Evolutionary conservation across 2,329 filamentous ascomycete genomes (phyloP), one percentile per base, ranked within the genome.

Genomic region (Colletotrichum acutatum): DNA sequence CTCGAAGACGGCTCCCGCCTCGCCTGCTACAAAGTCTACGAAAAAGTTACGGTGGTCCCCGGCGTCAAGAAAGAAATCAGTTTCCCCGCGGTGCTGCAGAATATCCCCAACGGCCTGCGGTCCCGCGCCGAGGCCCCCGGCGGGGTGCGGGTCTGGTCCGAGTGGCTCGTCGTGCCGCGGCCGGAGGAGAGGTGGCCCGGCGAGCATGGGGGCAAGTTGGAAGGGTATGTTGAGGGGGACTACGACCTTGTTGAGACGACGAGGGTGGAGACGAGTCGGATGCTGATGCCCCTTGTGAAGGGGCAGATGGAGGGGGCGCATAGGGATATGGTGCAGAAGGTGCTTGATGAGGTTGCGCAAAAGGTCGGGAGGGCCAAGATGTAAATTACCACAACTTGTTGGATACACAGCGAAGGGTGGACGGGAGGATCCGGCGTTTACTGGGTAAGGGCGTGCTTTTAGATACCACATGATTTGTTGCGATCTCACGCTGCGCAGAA

Each of bases 41-140:
- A 83, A 74, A 72, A 77, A 37, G 76, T 83, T 70, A 77, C 77
- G 19, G 75, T 85, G 28, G 79, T 86, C 7, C 84, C 85, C 1
- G 83, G 84, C 58, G 79, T 78, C 4, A 79, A 76, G 59, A 86
- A 83, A 76, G 81, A 83, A 37, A 80, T 87, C 49, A 76, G 75
- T 64, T 83, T 87, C 70, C 82, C 83, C 5, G 84, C 83, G 72
- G 80, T 85, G 32, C 86, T 87, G 74, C 85, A 87, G 76, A 80
- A 78, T 72, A 81, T 84, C 37, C 78, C 79, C 26, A 77, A 80
- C 46, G 85, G 85, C 60, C 78, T 85, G 34, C 81, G 85, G n/a
- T 82, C 82, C 66, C 80, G 85, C 52, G 85, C 83, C 61, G 79
- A 84, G 53, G 84, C 85, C 5, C 79, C 82, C 3, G 84, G 79